Evolutionary conservation across 495 filamentous ascomycete species (phyloP), one percentile per base, ranked within the genome.

Genomic region (Mytilinidion resinicola): DNA sequence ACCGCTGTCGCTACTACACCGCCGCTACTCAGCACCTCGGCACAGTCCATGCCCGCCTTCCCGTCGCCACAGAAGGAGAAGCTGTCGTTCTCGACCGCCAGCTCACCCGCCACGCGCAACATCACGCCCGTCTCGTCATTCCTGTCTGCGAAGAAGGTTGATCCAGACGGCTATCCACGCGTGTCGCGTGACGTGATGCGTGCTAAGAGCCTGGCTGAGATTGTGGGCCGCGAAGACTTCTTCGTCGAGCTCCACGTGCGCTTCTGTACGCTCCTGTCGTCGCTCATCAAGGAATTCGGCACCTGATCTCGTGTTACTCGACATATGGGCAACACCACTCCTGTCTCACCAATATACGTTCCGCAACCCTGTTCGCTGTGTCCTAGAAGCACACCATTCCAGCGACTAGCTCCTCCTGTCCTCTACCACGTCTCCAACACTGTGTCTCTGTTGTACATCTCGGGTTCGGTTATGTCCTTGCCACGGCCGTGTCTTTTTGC

Each of bases 171-270:
- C 9, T 78, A 76, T 55, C 71, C 76, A 36, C 74, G 67, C n/a
- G 63, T 57, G 74, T 53, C 72, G 17, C 50, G 61, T 51, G 62
- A 65, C 36, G 77, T 76, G 60, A 80, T 88, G 52, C 84, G 84
- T 59, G 83, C 87, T 20, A 82, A 88, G 57, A 89, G 88, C 35
- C 73, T 96, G 48, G 87, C 87, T 0, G 91, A 96, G 72, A 82
- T 96, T 50, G 85, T 91, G 14, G 91, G 91, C 33, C 78, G 88
- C 55, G 87, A 89, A 25, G 85, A 90, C 69, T 86, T 96, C 63
- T 96, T 96, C 69, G 84, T 95, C 34, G 84, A 95, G 71, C 72
- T 96, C 39, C 91, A 96, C 72, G 80, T 82, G 21, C 73, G 81
- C 37, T 96, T 96, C 69, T 60, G 57, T 51, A 48, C 47, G 39